phyloP scores from a whole-genome alignment of 2,329 filamentous ascomycete species.

The Thermoascus crustaceus region DNA sequence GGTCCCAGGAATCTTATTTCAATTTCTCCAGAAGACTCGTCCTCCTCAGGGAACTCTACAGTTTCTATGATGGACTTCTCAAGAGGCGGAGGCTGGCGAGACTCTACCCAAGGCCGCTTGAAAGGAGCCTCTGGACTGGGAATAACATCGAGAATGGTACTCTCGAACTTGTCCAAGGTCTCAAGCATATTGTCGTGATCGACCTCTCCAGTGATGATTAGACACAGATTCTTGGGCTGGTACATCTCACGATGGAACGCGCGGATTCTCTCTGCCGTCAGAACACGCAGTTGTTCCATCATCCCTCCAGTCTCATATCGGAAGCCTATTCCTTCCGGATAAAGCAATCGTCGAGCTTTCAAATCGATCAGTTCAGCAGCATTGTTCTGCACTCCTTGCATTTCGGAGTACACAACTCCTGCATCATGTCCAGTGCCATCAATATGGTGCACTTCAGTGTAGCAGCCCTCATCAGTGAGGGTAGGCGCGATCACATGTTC shows the following conservation, averaged over 20 bases:
- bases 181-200: constrained; percentile 71
- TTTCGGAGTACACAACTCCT: constrained; percentile 95
- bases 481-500: constrained; percentile 90
- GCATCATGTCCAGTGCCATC: constrained; percentile 92
- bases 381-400: constrained; percentile 90
- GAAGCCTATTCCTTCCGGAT: constrained; percentile 84
- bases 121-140: constrained; percentile 68
- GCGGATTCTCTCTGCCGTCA: constrained; percentile 86
- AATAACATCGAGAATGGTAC: constrained; percentile 73
- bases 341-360: constrained; percentile 67
- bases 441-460: constrained; percentile 93
- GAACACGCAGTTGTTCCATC: constrained; percentile 79
- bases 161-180: constrained; percentile 81
- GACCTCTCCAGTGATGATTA: constrained; percentile 87
- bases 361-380: constrained; percentile 82
- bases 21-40: constrained; percentile 87
- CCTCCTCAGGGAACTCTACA: constrained; percentile 90
- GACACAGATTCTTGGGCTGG: constrained; percentile 86
- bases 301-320: constrained; percentile 97
- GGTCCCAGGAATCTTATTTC: constrained; percentile 82
- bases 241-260: constrained; percentile 96
- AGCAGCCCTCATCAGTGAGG: constrained; percentile 83
- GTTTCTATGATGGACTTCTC: constrained; percentile 65
- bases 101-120: constrained; percentile 84
- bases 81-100: constrained; percentile 65